These are phyloP conservation scores for Nothopassalora personata DNA, from an alignment of 2,329 filamentous ascomycete species.

Conservation along the genomic window DNA sequence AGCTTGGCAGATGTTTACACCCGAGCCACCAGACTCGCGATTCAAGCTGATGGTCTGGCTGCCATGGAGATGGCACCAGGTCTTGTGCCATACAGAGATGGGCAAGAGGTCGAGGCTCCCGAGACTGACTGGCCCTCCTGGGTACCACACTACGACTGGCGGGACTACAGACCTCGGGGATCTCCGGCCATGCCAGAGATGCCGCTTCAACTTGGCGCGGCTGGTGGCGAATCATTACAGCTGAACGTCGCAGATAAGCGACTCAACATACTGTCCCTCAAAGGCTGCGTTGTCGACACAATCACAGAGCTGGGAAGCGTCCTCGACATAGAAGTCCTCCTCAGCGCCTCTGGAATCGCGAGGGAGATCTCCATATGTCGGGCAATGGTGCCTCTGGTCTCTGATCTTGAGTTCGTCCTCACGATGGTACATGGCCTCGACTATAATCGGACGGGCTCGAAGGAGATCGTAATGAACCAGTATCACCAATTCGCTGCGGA, in stretches of 20 bases:
- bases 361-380: not conserved
- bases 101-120: not conserved
- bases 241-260: not conserved
- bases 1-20: slow-evolving; percentile 3
- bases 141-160: slow-evolving; percentile 8
- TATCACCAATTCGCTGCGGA: not conserved
- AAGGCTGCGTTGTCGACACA: not conserved
- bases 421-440: not conserved
- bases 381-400: not conserved
- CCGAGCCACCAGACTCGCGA: not conserved
- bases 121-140: slow-evolving; percentile 3
- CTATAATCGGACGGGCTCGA: not conserved
- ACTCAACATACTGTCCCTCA: not conserved
- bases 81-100: not conserved
- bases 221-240: not conserved
- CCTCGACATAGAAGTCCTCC: not conserved
- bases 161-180: not conserved
- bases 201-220: not conserved
- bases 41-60: not conserved
- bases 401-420: not conserved
- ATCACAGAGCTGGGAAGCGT: not conserved
- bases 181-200: not conserved
- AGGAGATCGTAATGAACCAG: not conserved
- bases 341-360: not conserved
- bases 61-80: not conserved